A percentile compares a stretch with the other conserved stretches of the same genome.
These are phyloP conservation scores for Picochlorum sp. DNA, from an alignment of 139 green algal genomes.

Conservation along the genomic window DNA sequence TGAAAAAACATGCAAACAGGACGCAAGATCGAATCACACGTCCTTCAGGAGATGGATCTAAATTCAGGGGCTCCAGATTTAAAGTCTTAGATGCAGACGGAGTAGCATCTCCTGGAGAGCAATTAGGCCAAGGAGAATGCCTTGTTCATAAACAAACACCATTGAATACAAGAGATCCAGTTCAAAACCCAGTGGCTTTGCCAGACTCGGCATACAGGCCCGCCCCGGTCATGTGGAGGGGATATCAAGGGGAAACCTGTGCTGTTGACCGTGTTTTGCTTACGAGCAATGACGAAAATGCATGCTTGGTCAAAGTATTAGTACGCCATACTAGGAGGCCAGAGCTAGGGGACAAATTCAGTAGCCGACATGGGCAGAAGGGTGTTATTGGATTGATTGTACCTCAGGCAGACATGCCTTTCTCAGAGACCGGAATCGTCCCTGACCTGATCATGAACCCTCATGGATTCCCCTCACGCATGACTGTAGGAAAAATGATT, in stretches of 20 bases:
- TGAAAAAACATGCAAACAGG: slow-evolving; percentile 88
- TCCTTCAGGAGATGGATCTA: slow-evolving; percentile 15
- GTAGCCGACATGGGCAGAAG: slow-evolving; percentile 88
- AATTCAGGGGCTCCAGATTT: slow-evolving; percentile 7
- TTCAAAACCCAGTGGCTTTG: slow-evolving; percentile 35
- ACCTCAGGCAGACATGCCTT: slow-evolving; percentile 85
- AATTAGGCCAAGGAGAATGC: slow-evolving; percentile 57
- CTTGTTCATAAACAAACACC: slow-evolving; percentile 92
- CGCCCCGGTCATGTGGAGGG: slow-evolving; percentile 54
- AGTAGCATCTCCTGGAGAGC: slow-evolving; percentile 69
- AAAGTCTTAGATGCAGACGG: slow-evolving; percentile 83
- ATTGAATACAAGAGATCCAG: slow-evolving; percentile 68
- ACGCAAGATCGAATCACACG: slow-evolving; percentile 62
- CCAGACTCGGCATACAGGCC: slow-evolving; percentile 44
- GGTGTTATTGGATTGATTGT: slow-evolving; percentile 87
- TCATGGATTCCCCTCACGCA: slow-evolving; percentile 66
- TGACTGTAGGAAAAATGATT: slow-evolving; percentile 93
- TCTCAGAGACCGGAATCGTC: slow-evolving; percentile 76
- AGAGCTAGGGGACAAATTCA: slow-evolving; percentile 97
- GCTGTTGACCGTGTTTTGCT: slow-evolving; percentile 93
- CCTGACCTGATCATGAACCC: slow-evolving; percentile 87
- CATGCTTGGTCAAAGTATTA: slow-evolving; percentile 80
- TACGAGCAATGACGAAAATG: slow-evolving; percentile 86
- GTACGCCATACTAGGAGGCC: slow-evolving; percentile 87
- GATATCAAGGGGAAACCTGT: slow-evolving; percentile 52